These are phyloP conservation scores for Anthracocystis panici-leucophaei DNA, from an alignment of 1,284 basidiomycete species.

Conservation along the genomic window DNA sequence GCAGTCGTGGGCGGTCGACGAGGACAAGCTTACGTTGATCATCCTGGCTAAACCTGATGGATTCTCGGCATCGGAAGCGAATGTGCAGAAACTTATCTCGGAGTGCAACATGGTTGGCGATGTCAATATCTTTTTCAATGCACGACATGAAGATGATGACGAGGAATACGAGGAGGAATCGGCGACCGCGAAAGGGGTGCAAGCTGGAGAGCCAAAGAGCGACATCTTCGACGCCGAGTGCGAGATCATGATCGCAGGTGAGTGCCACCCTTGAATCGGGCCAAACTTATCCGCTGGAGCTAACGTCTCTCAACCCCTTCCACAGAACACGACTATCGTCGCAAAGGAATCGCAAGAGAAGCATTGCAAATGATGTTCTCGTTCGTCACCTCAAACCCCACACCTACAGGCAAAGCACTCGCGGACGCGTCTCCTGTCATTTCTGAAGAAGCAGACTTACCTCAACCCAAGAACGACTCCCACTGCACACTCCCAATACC, in stretches of 20 bases:
- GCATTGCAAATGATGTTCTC: conserved; percentile 67
- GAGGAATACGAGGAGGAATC: conserved; percentile 63
- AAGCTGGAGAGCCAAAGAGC: background rate
- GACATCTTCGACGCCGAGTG: conserved; percentile 74
- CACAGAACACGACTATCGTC: conserved; percentile 74
- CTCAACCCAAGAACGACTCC: background rate
- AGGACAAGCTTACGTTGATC: conserved; percentile 94
- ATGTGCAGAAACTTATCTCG: conserved; percentile 42
- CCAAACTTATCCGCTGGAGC: background rate
- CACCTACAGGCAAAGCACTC: background rate
- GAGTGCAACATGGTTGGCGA: conserved; percentile 82
- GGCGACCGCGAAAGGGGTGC: background rate
- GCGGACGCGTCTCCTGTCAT: background rate
- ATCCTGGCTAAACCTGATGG: conserved; percentile 73
- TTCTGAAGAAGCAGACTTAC: background rate
- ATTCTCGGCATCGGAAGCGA: conserved; percentile 10
- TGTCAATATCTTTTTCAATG: conserved; percentile 84
- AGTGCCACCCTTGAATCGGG: conserved; percentile 41
- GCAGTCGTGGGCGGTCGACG: conserved; percentile 84
- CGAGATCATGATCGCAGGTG: conserved; percentile 86
- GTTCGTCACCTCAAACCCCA: conserved; percentile 70
- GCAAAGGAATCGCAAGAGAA: conserved; percentile 75
- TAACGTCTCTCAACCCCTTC: background rate
- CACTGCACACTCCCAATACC: conserved; percentile 47
- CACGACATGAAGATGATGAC: conserved; percentile 41